These are phyloP conservation scores for Meredithiella fracta DNA, from an alignment of 2,329 filamentous ascomycete species.

Conservation along the genomic window DNA sequence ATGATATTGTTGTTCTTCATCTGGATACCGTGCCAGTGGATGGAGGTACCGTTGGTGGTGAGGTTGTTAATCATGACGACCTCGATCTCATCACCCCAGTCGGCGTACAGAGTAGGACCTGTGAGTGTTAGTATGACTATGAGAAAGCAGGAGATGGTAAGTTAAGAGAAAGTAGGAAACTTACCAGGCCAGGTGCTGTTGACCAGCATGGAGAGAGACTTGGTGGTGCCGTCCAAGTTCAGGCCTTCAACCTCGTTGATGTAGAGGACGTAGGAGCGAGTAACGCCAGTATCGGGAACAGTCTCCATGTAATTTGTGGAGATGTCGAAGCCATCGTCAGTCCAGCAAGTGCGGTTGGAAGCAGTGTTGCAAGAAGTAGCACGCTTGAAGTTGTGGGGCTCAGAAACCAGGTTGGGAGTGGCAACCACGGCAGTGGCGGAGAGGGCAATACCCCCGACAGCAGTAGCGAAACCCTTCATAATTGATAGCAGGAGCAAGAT, in stretches of 20 bases:
- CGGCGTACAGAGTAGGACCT: constrained; percentile 15
- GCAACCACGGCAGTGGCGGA: constrained; percentile 11
- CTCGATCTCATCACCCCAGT: constrained; percentile 36
- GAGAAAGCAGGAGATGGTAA: neutral
- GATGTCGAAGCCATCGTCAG: constrained; percentile 20
- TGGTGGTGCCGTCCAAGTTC: constrained; percentile 15
- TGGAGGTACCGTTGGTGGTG: constrained; percentile 26
- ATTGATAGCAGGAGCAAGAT: constrained; percentile 7
- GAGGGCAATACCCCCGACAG: constrained; percentile 7
- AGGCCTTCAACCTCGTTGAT: constrained; percentile 15
- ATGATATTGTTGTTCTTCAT: constrained; percentile 29
- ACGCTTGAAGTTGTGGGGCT: constrained; percentile 15
- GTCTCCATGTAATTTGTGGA: constrained; percentile 18
- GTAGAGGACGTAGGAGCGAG: constrained; percentile 15
- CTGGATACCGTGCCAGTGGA: constrained; percentile 35
- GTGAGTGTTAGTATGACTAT: constrained; percentile 2
- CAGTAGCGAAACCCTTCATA: constrained; percentile 12
- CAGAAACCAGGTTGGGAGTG: constrained; percentile 4
- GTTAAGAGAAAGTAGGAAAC: neutral
- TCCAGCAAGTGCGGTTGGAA: constrained; percentile 17
- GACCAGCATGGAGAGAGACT: constrained; percentile 17
- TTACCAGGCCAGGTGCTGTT: constrained; percentile 17
- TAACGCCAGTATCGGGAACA: constrained; percentile 20
- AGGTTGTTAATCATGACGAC: constrained; percentile 53
- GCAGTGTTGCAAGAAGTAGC: constrained; percentile 17